Evolutionary conservation across 306 rosid species (phyloP).

Genomic region (Citrullus mucosospermus): DNA sequence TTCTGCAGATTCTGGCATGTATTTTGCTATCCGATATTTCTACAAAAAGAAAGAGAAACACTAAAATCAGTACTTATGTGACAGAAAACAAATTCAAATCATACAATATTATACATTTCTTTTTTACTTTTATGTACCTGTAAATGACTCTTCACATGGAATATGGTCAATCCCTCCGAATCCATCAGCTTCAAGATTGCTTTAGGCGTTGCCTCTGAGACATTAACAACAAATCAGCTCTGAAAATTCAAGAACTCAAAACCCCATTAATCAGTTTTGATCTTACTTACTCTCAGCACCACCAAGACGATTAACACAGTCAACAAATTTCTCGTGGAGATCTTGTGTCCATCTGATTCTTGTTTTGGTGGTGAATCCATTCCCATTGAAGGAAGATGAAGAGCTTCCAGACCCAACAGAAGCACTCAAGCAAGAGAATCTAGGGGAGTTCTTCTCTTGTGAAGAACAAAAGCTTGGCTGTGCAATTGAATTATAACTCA

Average conservation of each 20-base stretch:
- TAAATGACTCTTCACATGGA: constrained; percentile 84
- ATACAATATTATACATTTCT: neutral
- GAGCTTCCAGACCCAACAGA: neutral
- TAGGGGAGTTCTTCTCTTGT: neutral
- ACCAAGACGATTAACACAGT: constrained; percentile 69
- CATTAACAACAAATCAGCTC: neutral
- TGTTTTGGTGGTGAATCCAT: constrained; percentile 35
- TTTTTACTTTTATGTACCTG: constrained; percentile 25
- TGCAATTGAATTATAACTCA: neutral
- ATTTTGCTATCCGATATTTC: constrained; percentile 86
- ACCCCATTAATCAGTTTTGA: neutral
- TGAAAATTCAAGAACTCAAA: neutral
- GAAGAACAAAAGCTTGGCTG: neutral
- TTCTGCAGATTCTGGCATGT: constrained; percentile 57
- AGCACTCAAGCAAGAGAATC: neutral
- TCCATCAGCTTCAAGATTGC: constrained; percentile 69
- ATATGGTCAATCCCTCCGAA: constrained; percentile 66
- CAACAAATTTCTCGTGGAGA: constrained; percentile 85
- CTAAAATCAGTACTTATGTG: neutral
- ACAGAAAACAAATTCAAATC: neutral
- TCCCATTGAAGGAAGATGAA: constrained; percentile 17
- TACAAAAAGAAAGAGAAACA: constrained; percentile 5
- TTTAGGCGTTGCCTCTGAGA: constrained; percentile 86
- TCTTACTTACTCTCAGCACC: constrained; percentile 40
- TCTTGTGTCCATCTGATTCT: constrained; percentile 89